Evolutionary conservation across 163 green algal genomes (phyloP), one percentile per base, ranked within the genome.

Genomic region (Prototheca stagnorum): DNA sequence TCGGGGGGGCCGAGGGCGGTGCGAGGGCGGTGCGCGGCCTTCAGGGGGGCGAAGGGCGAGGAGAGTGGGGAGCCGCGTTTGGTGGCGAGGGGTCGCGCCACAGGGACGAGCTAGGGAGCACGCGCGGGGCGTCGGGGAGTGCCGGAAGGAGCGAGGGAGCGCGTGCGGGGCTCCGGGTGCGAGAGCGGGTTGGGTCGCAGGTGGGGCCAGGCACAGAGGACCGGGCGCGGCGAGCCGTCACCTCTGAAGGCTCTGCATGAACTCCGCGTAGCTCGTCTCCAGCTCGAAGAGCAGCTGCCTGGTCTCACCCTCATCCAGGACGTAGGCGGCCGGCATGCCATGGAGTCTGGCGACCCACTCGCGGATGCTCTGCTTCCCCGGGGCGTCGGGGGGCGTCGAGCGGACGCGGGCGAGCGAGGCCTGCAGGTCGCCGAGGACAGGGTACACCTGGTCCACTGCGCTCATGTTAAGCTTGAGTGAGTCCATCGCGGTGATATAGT

Each of bases 401-500:
- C 64, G 42, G 5, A 95, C 59, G 62, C 73, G 51, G 62, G 83
- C 78, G 53, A 95, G 59, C 36, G 46, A 62, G 29, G 59, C 55
- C 42, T 90, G 62, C 3, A 94, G 56, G 46, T 93, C 82, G 29
- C 57, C 73, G 26, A 93, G 67, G 35, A 86, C 63, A 2, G 83
- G 83, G 50, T 68, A 84, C 16, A 92, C 75, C 67, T 96, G 74
- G 59, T 96, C 86, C 21, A 93, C 79, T 0, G 86, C 86, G 17
- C 80, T 66, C 74, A 96, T 85, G 63, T 86, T 84, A 17, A 96
- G 74, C 53, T 92, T 92, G 20, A 96, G 52, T 0, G 68, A 70
- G 54, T 96, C 86, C 81, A 92, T 92, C 29, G 79, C 68, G 1
- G 86, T 96, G 74, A 96, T 96, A 58, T 93, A 96, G 55, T 83